Conservation (phyloP, 2,329 filamentous ascomycete genomes). For the Claviceps sp. region DNA sequence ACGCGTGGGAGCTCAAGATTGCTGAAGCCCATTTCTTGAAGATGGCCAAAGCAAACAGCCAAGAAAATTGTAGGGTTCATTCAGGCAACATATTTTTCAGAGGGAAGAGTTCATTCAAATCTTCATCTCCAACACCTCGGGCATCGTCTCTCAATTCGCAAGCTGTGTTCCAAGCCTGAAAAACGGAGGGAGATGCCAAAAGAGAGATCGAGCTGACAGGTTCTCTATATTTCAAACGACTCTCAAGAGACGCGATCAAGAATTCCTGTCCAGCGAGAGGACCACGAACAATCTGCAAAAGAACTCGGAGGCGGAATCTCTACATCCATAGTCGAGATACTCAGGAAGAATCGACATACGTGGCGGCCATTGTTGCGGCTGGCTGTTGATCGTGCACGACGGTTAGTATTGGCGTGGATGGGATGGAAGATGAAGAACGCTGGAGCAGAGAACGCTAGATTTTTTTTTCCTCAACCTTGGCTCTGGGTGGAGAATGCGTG, state of each 20-base stretch:
- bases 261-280: conserved; percentile 57
- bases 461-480: conserved; percentile 4
- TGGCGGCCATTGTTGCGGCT: conserved; percentile 31
- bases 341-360: conserved; percentile 38
- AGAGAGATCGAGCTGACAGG: conserved; percentile 71
- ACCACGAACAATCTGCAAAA: conserved; percentile 64
- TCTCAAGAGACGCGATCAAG: conserved; percentile 9
- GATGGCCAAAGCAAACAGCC: conserved; percentile 15
- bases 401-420: conserved; percentile 26
- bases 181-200: conserved; percentile 43
- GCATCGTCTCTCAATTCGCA: conserved; percentile 45
- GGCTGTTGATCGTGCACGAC: conserved; percentile 21
- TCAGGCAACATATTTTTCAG: conserved; percentile 57
- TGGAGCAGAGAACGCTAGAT: neutral
- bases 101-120: conserved; percentile 43
- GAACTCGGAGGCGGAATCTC: conserved; percentile 35
- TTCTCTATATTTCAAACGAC: conserved; percentile 14
- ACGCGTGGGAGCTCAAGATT: conserved; percentile 25
- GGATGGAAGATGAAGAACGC: conserved; percentile 5
- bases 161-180: conserved; percentile 30
- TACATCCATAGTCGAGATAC: conserved; percentile 17
- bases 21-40: conserved; percentile 11
- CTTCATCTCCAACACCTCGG: conserved; percentile 73
- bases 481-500: conserved; percentile 1
- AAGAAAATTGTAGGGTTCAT: neutral